These are phyloP conservation scores for Collariella sp. DNA, from an alignment of 495 filamentous ascomycete species.

Conservation along the genomic window DNA sequence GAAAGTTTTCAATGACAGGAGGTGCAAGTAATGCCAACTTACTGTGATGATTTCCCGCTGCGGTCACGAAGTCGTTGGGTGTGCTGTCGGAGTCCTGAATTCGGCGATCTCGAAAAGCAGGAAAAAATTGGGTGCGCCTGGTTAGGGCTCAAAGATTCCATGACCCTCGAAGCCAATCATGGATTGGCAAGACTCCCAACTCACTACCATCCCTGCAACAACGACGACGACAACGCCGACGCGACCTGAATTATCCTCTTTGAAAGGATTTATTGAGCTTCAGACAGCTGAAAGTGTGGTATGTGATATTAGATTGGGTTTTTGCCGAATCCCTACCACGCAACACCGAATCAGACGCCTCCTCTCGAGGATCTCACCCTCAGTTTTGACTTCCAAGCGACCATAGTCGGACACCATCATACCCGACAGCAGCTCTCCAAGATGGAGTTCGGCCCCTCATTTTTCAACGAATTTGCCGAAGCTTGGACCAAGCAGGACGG, in stretches of 20 bases:
- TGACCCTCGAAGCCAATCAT: neutral
- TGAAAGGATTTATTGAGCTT: too few relatives aligned
- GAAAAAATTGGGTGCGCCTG: slow-evolving; percentile 31
- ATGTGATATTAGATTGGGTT: too few relatives aligned
- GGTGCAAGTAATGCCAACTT: slow-evolving; percentile 17
- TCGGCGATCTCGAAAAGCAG: slow-evolving; percentile 24
- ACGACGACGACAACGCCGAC: neutral
- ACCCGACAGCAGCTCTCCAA: neutral
- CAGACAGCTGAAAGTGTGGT: too few relatives aligned
- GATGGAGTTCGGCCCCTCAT: slow-evolving; percentile 47
- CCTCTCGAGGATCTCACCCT: too few relatives aligned
- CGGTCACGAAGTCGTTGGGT: slow-evolving; percentile 26
- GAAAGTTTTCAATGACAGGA: slow-evolving; percentile 1
- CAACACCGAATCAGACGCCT: too few relatives aligned
- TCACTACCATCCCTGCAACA: neutral
- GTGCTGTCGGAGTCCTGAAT: slow-evolving; percentile 26
- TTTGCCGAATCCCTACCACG: too few relatives aligned
- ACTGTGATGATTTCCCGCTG: slow-evolving; percentile 35
- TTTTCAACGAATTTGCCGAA: slow-evolving; percentile 47
- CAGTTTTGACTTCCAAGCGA: too few relatives aligned
- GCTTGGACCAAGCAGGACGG: slow-evolving; percentile 51
- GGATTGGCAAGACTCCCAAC: neutral
- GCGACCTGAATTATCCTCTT: neutral
- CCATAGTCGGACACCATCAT: neutral
- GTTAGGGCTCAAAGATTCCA: slow-evolving; percentile 25